Evolutionary conservation across 23 red algal genomes (phyloP).

Genomic region (Chondrus crispus): DNA sequence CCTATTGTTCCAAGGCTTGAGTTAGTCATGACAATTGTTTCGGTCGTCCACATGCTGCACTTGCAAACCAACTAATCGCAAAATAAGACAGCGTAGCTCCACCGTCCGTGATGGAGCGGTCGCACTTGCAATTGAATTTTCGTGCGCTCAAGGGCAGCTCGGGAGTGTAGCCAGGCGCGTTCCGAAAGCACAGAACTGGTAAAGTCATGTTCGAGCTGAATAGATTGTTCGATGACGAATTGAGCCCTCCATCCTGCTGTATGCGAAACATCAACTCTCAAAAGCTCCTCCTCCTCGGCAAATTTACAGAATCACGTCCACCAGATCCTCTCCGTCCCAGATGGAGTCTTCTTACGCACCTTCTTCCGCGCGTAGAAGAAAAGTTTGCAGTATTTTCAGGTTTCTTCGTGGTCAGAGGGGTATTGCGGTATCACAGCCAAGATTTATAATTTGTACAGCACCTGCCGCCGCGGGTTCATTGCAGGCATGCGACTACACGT

Average conservation of each 20-base stretch:
- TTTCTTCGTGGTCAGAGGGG: too few relatives aligned
- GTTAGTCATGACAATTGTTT: neutral
- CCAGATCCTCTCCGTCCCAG: neutral
- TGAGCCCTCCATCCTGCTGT: neutral
- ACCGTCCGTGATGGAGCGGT: neutral
- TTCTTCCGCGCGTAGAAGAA: too few relatives aligned
- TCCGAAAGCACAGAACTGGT: neutral
- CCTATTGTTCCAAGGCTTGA: neutral
- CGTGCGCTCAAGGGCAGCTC: neutral
- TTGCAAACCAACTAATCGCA: neutral
- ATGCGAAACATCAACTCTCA: neutral
- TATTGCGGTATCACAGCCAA: too few relatives aligned
- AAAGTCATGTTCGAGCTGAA: neutral
- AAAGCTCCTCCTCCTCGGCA: neutral
- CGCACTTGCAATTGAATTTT: neutral
- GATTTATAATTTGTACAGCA: too few relatives aligned
- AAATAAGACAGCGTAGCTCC: neutral
- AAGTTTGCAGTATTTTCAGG: too few relatives aligned
- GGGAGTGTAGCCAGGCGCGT: neutral
- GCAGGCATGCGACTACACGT: too few relatives aligned
- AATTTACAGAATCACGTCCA: neutral
- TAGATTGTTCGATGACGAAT: neutral
- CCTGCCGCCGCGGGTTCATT: too few relatives aligned
- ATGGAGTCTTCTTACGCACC: neutral
- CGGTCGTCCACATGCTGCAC: neutral